Evolutionary conservation across 306 rosid species (phyloP), one percentile per base, ranked within the genome.

Genomic region (Elaeagnus macrophylla): DNA sequence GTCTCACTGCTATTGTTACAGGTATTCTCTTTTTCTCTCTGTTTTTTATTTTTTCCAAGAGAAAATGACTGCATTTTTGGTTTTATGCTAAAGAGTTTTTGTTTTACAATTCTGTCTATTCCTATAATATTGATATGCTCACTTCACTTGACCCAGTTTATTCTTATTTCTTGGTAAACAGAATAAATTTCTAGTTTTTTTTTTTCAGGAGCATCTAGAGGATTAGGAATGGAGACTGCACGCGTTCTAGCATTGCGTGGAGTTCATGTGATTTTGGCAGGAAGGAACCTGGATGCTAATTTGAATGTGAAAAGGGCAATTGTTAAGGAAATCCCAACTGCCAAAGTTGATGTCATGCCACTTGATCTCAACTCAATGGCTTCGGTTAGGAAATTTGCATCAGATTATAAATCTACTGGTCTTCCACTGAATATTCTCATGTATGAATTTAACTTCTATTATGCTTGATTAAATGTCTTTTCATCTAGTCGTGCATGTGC

Each of bases 261-360:
- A 64, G 94, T 84, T 53, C 85, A 79, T 80, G 88, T 84, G 52
- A 70, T 78, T 57, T 84, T 84, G 96, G 96, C 94, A 5, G 94
- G 84, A 8, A 82, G 96, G 80, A 84, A 77, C 69, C 69, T 71
- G 37, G 75, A 71, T 9, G 64, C 60, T 51, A 90, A 83, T 38
- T 67, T 13, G 67, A 52, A 54, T 18, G 87, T 74, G 42, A 81
- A 59, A 73, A 74, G 73, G 54, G 64, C 62, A 59, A 65, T 82
- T 46, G 50, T 74, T 10, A 53, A 77, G 74, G 75, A 81, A 71
- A 74, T 51, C 54, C 96, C 85, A 56, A 9, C 72, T 0, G 94
- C 85, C 51, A 67, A 72, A 51, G 62, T 88, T 47, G 80, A 80
- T 64, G 90, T 78, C 44, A 75, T 79, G 90, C 80, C 74, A 51